Conservation (phyloP, 2,329 filamentous ascomycete genomes). For the Sclerotinia minor region DNA sequence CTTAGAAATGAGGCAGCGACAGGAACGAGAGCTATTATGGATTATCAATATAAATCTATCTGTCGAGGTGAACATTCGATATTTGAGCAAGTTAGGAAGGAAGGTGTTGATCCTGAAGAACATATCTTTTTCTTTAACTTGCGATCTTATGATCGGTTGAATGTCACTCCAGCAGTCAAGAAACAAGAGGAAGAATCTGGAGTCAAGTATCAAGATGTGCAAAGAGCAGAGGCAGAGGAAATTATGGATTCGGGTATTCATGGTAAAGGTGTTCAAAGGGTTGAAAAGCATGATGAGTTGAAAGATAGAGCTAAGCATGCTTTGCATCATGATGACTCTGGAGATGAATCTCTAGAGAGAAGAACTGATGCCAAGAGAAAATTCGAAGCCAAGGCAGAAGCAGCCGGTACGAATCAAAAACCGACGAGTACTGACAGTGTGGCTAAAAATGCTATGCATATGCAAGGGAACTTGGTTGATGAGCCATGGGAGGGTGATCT, state of each 20-base stretch:
- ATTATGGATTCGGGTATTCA: constrained; percentile 77
- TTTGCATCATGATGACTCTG: constrained; percentile 38
- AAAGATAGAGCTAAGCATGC: constrained; percentile 48
- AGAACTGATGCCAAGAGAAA: constrained; percentile 51
- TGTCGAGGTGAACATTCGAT: constrained; percentile 90
- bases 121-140: constrained; percentile 95
- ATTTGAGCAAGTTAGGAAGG: constrained; percentile 70
- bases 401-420: constrained; percentile 38
- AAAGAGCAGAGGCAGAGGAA: constrained; percentile 84
- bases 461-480: constrained; percentile 60
- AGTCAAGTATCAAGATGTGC: constrained; percentile 80
- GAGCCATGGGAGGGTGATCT: constrained; percentile 74
- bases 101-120: constrained; percentile 74
- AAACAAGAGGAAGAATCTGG: constrained; percentile 79
- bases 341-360: constrained; percentile 44
- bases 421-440: constrained; percentile 48
- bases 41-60: constrained; percentile 97
- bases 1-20: constrained; percentile 78
- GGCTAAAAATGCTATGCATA: constrained; percentile 81
- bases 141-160: constrained; percentile 87
- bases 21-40: constrained; percentile 91
- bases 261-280: constrained; percentile 49
- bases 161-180: constrained; percentile 72
- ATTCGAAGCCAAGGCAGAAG: constrained; percentile 52
- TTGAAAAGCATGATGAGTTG: constrained; percentile 48